Evolutionary conservation across 2,329 filamentous ascomycete genomes (phyloP).

Genomic region (Graphilbum fragrans): DNA sequence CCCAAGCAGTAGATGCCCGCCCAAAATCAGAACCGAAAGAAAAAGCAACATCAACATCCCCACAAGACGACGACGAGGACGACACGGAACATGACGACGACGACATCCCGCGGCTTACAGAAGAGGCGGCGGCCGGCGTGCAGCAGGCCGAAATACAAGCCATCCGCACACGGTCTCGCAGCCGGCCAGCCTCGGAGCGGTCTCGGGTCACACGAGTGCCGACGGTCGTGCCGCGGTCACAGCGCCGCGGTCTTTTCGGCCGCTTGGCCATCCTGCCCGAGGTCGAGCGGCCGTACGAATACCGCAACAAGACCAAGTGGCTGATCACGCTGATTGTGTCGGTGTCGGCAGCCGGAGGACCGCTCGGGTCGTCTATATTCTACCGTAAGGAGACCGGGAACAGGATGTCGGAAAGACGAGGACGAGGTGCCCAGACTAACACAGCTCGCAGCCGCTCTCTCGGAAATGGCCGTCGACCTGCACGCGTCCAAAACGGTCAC

Average conservation of each 20-base stretch:
- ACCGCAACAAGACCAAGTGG: slow-evolving; percentile 69
- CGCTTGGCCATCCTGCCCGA: slow-evolving; percentile 58
- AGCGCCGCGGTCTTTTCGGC: slow-evolving; percentile 61
- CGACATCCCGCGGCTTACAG: slow-evolving; percentile 6
- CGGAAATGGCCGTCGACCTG: slow-evolving; percentile 50
- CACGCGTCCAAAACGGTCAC: slow-evolving; percentile 51
- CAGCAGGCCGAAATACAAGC: slow-evolving; percentile 8
- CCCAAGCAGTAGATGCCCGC: too few species aligned
- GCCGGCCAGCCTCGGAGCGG: neutral
- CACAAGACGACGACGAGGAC: slow-evolving; percentile 3
- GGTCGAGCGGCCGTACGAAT: slow-evolving; percentile 63
- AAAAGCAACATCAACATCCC: too few species aligned
- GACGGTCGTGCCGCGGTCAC: slow-evolving; percentile 27
- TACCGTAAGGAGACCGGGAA: slow-evolving; percentile 49
- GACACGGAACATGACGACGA: slow-evolving; percentile 1
- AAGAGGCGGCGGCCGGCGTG: slow-evolving; percentile 9
- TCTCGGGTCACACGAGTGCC: slow-evolving; percentile 18
- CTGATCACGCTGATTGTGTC: slow-evolving; percentile 68
- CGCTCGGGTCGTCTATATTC: slow-evolving; percentile 75
- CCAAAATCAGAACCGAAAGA: too few species aligned
- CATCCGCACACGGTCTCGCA: neutral
- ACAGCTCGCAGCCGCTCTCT: slow-evolving; percentile 46
- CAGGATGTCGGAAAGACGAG: neutral
- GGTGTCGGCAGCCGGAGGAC: slow-evolving; percentile 63
- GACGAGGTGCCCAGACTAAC: neutral